Conservation (phyloP, 768 basidiomycete genomes). For the Rhizopogon vesiculosus region DNA sequence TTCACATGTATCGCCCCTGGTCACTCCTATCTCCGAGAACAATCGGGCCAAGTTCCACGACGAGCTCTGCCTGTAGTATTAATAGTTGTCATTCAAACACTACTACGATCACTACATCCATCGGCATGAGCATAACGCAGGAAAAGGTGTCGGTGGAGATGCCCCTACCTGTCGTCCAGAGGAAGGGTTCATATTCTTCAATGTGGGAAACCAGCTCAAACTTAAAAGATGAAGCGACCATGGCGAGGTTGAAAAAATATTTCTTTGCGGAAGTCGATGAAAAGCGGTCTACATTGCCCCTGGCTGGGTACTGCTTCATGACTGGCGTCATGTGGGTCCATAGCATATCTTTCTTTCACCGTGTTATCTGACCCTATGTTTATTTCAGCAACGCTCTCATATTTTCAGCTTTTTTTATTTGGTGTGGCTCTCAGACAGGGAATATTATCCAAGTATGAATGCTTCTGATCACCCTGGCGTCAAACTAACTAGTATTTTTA, state of each 20-base stretch:
- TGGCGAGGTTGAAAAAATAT: constrained; percentile 3
- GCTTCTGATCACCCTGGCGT: not conserved
- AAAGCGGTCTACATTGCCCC: constrained; percentile 36
- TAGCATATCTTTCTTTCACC: not conserved
- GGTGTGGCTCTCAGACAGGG: constrained; percentile 79
- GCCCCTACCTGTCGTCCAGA: constrained; percentile 6
- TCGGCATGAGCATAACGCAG: not conserved
- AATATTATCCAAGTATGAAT: constrained; percentile 56
- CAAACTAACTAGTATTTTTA: constrained; percentile 3
- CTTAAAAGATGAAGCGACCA: not conserved
- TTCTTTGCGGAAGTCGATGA: constrained; percentile 6
- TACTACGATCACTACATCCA: not conserved
- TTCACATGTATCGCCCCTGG: not conserved
- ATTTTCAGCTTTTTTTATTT: constrained; percentile 73
- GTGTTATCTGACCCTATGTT: not conserved
- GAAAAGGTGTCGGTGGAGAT: not conserved
- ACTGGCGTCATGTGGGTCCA: constrained; percentile 60
- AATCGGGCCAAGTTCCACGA: not conserved
- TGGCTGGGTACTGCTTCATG: constrained; percentile 67
- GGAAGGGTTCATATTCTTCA: not conserved
- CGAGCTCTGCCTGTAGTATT: not conserved
- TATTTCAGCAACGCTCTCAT: constrained; percentile 54
- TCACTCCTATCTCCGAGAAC: not conserved
- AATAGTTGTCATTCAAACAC: too few species aligned
- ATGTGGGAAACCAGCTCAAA: not conserved